Conservation (phyloP, 106 monocot genomes). For the Dendrobium chrysotoxum region DNA sequence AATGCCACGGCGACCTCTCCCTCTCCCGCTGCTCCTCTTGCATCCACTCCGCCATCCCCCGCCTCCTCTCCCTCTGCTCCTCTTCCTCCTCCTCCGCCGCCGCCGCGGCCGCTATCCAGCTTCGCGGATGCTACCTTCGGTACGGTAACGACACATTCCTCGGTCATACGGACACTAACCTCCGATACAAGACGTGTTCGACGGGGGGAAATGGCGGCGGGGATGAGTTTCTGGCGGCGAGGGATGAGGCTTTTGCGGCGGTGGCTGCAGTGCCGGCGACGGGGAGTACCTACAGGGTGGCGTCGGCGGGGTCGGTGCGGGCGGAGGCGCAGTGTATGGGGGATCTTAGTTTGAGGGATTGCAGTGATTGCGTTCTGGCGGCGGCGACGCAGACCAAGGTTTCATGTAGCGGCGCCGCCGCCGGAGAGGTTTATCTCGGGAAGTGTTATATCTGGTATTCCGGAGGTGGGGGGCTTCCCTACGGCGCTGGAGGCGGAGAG, state of each 20-base stretch:
- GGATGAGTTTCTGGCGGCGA: constrained; percentile 21
- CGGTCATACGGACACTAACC: constrained; percentile 46
- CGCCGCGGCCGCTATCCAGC: constrained; percentile 60
- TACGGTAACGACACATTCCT: constrained; percentile 73
- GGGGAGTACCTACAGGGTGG: constrained; percentile 33
- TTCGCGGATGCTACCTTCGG: constrained; percentile 64
- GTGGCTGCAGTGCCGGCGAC: constrained; percentile 10
- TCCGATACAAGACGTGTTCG: constrained; percentile 51
- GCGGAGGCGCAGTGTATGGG: constrained; percentile 63
- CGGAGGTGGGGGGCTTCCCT: neutral
- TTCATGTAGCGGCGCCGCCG: constrained; percentile 28
- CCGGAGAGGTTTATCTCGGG: constrained; percentile 65
- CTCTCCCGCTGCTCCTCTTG: constrained; percentile 50
- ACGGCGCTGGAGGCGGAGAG: neutral
- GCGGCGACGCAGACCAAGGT: constrained; percentile 27
- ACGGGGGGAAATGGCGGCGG: constrained; percentile 16
- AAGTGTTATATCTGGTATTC: constrained; percentile 64
- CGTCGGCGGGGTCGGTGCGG: constrained; percentile 35
- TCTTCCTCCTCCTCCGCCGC: constrained; percentile 48
- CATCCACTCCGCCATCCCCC: constrained; percentile 46
- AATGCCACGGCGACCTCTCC: constrained; percentile 81
- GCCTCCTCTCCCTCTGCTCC: constrained; percentile 50
- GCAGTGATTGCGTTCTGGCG: constrained; percentile 33
- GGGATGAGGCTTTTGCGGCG: constrained; percentile 37
- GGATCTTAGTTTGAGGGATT: constrained; percentile 38